A percentile compares a stretch with the other conserved stretches of the same genome.
Conservation (phyloP, 768 basidiomycete species). For the Auriscalpium orientale region DNA sequence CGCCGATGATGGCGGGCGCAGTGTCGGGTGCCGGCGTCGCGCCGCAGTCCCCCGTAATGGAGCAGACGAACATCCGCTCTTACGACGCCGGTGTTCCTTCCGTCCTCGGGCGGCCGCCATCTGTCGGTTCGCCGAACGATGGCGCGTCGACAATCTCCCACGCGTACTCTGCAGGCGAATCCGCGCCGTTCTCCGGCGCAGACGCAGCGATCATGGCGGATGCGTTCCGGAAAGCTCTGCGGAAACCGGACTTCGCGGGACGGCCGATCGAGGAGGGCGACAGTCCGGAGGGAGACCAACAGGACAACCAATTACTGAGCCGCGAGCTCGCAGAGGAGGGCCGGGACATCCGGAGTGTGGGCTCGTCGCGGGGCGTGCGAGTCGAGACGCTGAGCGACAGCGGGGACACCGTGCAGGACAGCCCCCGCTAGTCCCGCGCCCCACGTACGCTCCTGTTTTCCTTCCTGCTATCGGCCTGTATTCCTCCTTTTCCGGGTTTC, state of each 20-base stretch:
- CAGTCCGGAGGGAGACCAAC: constrained; percentile 40
- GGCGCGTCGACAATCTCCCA: constrained; percentile 68
- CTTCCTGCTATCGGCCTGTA: neutral
- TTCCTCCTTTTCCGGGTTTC: constrained; percentile 9
- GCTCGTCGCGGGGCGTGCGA: constrained; percentile 69
- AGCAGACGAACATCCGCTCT: constrained; percentile 22
- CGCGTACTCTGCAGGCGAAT: constrained; percentile 49
- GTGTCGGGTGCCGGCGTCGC: constrained; percentile 34
- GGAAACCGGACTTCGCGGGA: constrained; percentile 83
- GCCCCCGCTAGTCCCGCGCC: constrained; percentile 29
- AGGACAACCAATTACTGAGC: constrained; percentile 42
- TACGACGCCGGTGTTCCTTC: constrained; percentile 20
- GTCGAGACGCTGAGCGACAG: constrained; percentile 63
- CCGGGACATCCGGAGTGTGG: constrained; percentile 78
- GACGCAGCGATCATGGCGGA: constrained; percentile 93
- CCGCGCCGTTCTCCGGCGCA: constrained; percentile 69
- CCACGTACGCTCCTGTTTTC: neutral
- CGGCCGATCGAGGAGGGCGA: constrained; percentile 65
- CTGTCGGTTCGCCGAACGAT: constrained; percentile 36
- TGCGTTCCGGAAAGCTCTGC: constrained; percentile 81
- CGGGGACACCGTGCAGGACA: constrained; percentile 23
- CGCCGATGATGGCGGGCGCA: constrained; percentile 76
- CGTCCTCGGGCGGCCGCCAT: constrained; percentile 21
- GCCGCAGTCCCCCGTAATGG: constrained; percentile 43
- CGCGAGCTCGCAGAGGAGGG: constrained; percentile 84